A percentile compares a stretch with the other conserved stretches of the same genome.
phyloP scores from a whole-genome alignment of 1,284 basidiomycete genomes.

The Sphaerobolus stellatus region DNA sequence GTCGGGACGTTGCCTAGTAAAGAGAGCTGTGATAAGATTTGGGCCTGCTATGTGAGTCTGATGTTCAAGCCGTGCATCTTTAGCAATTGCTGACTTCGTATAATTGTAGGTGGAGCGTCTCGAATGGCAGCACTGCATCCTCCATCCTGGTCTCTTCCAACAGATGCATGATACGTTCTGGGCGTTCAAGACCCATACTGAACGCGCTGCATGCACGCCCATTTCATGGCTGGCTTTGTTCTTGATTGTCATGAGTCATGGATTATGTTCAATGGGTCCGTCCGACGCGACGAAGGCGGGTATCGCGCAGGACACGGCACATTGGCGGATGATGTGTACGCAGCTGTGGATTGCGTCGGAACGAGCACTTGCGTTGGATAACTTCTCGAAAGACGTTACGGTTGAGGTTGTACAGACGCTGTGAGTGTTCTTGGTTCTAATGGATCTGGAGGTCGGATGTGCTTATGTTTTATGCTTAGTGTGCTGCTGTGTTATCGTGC shows the following conservation, averaged over 20 bases:
- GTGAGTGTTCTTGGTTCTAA: slow-evolving; percentile 9
- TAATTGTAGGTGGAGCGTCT: slow-evolving; percentile 8
- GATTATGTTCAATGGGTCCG: slow-evolving; percentile 12
- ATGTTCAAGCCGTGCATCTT: slow-evolving; percentile 7
- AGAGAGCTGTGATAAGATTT: slow-evolving; percentile 10
- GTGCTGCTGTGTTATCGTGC: neutral
- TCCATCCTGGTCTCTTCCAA: slow-evolving; percentile 12
- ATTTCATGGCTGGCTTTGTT: slow-evolving; percentile 14
- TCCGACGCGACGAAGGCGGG: slow-evolving; percentile 6
- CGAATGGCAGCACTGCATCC: slow-evolving; percentile 15
- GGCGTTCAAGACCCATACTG: slow-evolving; percentile 3
- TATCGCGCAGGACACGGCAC: slow-evolving; percentile 12
- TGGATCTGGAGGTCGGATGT: no score
- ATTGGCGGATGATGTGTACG: slow-evolving; percentile 11
- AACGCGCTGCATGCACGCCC: slow-evolving; percentile 10
- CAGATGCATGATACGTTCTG: slow-evolving; percentile 14
- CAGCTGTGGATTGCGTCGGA: slow-evolving; percentile 13
- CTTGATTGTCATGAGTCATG: slow-evolving; percentile 12
- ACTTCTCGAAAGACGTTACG: slow-evolving; percentile 8
- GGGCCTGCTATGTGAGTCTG: slow-evolving; percentile 14
- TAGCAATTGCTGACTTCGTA: neutral
- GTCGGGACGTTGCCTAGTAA: neutral
- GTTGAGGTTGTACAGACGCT: slow-evolving; percentile 16
- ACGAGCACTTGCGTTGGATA: slow-evolving; percentile 12
- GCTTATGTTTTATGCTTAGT: neutral